Base-by-base conservation (phyloP, 2,329 filamentous ascomycete species). In the Pseudocercospora cruenta region DNA sequence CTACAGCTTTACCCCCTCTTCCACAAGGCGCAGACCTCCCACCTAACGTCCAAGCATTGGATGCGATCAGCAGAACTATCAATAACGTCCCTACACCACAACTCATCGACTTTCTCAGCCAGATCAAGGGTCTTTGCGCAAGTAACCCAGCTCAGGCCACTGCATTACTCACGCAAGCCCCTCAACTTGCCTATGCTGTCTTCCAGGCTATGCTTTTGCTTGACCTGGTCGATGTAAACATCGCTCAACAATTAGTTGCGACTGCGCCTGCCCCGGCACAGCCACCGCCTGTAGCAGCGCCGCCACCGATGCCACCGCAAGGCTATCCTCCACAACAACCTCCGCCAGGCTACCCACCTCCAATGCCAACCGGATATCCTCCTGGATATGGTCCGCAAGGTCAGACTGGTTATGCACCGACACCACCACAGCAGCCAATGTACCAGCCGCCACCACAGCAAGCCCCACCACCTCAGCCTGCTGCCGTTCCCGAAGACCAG, bases 171-270 rank as follows among this genome's bases (percentile, higher is more conserved):
- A 86, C 90, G 68, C 91, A 94, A 81, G 93, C 94, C 1, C 95
- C 95, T 0, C 95, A 99, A 80, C 88, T 99, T 53, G 89, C 92
- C 4, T 98, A 96, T 75, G 95, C 95, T 65, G 91, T 98, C 71
- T 98, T 98, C 81, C 94, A 98, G 80, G 91, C 94, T 24, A 86
- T 98, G 9, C 87, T 98, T 1, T 87, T 97, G 43, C 95, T 98
- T 87, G 93, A 93, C 54, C 88, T 98, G 9, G 93, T 98, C 63
- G 94, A 95, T 65, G 91, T 92, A 14, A 89, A 90, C 73, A 89
- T 93, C 2, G 89, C 98, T 62, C 87, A 90, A 69, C 90, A 91
- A 4, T 92, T 98, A 31, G 86, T 97, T 61, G 43, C 74, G 14
- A 76, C 76, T 49, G 74, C 76, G 61, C 77, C 78, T 69, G 83